These are phyloP conservation scores for Leptodermis oblonga DNA, from an alignment of 257 asterid genomes.

Conservation along the genomic window DNA sequence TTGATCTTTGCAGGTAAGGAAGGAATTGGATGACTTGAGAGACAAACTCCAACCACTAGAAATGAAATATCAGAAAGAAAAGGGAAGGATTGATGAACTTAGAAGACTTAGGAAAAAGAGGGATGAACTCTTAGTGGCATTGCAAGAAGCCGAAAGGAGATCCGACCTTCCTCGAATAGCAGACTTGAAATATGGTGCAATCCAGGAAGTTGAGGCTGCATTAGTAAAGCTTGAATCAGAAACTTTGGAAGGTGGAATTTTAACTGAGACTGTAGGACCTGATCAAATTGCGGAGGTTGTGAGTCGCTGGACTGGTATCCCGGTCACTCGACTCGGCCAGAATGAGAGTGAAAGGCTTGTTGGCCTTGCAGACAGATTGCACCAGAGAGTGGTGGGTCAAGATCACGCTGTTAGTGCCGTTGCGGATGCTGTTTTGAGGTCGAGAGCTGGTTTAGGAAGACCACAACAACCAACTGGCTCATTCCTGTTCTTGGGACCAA, in stretches of 20 bases:
- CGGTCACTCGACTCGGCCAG: slow-evolving; percentile 81
- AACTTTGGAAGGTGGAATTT: slow-evolving; percentile 51
- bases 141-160: slow-evolving; percentile 91
- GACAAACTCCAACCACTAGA: slow-evolving; percentile 80
- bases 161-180: slow-evolving; percentile 93
- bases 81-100: slow-evolving; percentile 77
- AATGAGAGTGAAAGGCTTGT: slow-evolving; percentile 76
- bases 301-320: slow-evolving; percentile 88
- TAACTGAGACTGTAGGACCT: slow-evolving; percentile 84
- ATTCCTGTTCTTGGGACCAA: slow-evolving; percentile 87
- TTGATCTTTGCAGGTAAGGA: slow-evolving; percentile 45
- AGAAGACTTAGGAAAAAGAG: slow-evolving; percentile 63
- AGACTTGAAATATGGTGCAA: slow-evolving; percentile 78
- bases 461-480: slow-evolving; percentile 93
- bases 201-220: slow-evolving; percentile 79
- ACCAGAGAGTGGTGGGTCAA: slow-evolving; percentile 54
- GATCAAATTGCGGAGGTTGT: slow-evolving; percentile 93
- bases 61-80: slow-evolving; percentile 82
- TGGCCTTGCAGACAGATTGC: slow-evolving; percentile 53
- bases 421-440: slow-evolving; percentile 81
- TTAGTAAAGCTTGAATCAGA: slow-evolving; percentile 58
- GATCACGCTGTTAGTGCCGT: slow-evolving; percentile 73
- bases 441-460: slow-evolving; percentile 83
- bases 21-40: slow-evolving; percentile 85
- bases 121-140: slow-evolving; percentile 61